phyloP scores from a whole-genome alignment of 2,329 filamentous ascomycete genomes.

The Calonectria pauciramosa region DNA sequence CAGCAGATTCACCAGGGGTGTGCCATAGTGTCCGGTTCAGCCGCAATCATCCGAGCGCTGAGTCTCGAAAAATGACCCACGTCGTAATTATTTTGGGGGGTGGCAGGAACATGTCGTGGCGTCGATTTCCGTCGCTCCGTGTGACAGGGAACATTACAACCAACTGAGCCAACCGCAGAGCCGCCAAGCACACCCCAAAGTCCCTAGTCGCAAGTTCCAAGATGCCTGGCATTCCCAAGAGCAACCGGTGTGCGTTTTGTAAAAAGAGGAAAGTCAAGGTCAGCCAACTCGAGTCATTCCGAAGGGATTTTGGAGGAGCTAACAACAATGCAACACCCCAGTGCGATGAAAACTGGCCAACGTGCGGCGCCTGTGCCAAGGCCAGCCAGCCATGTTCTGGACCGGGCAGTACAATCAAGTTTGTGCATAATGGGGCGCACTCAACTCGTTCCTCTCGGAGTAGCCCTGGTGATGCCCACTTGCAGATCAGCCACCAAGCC shows the following conservation, averaged over 20 bases:
- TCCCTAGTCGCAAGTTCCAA: not conserved
- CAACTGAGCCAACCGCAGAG: not conserved
- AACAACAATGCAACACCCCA: not conserved
- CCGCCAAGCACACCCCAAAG: not conserved
- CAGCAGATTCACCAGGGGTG: not conserved
- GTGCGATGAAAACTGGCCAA: conserved; percentile 13
- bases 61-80: not conserved
- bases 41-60: not conserved
- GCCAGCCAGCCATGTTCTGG: not conserved
- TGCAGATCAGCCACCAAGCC: not conserved
- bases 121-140: not conserved
- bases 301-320: not conserved
- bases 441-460: not conserved
- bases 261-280: conserved; percentile 9
- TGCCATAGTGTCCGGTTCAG: not conserved
- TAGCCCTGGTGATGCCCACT: not conserved
- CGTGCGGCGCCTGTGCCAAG: not conserved
- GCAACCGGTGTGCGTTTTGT: not conserved
- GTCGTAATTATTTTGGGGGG: not conserved
- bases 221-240: conserved; percentile 1
- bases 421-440: not conserved
- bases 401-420: not conserved
- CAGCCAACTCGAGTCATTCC: not conserved
- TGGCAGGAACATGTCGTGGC: not conserved
- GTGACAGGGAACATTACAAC: not conserved